phyloP scores from a whole-genome alignment of 306 rosid genomes.

The Gleditsia sinensis region DNA sequence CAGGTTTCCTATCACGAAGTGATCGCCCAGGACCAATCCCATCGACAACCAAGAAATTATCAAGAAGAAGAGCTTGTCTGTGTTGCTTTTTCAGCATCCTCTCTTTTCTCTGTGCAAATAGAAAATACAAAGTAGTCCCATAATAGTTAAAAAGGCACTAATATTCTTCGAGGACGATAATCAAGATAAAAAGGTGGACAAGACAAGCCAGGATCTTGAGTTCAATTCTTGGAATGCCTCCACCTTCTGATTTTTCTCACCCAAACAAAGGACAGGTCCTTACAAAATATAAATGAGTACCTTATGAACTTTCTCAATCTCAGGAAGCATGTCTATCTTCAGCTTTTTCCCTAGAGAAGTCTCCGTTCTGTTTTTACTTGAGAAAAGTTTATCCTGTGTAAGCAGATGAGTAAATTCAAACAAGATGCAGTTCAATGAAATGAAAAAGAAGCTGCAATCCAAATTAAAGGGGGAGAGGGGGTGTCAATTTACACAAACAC shows the following conservation, averaged over 20 bases:
- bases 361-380: conserved; percentile 82
- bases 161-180: conserved; percentile 13
- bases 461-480: neutral
- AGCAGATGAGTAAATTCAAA: conserved; percentile 40
- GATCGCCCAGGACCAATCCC: conserved; percentile 93
- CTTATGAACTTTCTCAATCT: conserved; percentile 95
- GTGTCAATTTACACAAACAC: too few relatives aligned
- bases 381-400: conserved; percentile 79
- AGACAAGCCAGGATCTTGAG: neutral
- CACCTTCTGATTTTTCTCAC: conserved; percentile 18
- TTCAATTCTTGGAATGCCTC: neutral
- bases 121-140: conserved; percentile 25
- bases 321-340: conserved; percentile 90
- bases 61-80: conserved; percentile 95
- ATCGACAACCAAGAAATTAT: conserved; percentile 68
- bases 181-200: conserved; percentile 4
- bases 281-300: conserved; percentile 40
- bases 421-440: conserved; percentile 27
- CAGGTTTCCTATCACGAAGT: conserved; percentile 93
- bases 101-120: conserved; percentile 78
- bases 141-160: conserved; percentile 10
- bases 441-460: neutral
- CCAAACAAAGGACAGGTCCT: neutral
- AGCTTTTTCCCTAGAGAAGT: conserved; percentile 81
- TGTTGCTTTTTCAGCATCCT: conserved; percentile 85